phyloP scores from a whole-genome alignment of 225 moss, liverwort and hornwort species.

The Neckera pumila region DNA sequence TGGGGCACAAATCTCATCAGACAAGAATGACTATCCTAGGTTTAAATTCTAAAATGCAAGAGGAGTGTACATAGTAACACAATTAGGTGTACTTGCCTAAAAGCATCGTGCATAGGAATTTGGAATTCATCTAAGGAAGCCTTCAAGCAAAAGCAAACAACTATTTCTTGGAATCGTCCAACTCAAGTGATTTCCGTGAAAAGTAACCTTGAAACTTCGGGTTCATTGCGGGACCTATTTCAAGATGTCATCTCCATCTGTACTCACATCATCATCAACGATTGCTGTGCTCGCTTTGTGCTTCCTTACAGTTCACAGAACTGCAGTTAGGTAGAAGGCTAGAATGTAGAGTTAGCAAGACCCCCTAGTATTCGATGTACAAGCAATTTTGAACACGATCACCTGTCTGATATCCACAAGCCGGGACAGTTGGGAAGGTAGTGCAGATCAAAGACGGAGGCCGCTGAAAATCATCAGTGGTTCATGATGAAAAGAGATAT shows the following conservation, averaged over 20 bases:
- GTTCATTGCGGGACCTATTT: neutral
- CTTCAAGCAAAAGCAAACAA: neutral
- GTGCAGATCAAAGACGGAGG: neutral
- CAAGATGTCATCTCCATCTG: neutral
- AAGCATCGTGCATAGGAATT: neutral
- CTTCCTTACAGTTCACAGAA: neutral
- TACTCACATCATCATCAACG: neutral
- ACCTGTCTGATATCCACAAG: neutral
- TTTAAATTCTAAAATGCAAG: neutral
- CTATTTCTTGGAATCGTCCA: neutral
- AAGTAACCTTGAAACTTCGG: neutral
- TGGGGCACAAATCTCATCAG: neutral
- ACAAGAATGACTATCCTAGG: neutral
- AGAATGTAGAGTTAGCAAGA: neutral
- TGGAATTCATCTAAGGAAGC: neutral
- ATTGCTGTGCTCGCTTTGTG: neutral
- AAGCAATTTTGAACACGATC: neutral
- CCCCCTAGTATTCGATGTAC: neutral
- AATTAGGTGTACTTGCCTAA: neutral
- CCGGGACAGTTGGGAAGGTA: neutral
- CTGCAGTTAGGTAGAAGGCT: neutral
- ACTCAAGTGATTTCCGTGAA: neutral
- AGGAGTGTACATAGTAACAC: neutral
- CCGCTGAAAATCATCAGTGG: neutral
- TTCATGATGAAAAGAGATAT: neutral